Evolutionary conservation across 2,329 filamentous ascomycete species (phyloP).

Genomic region (Pseudopithomyces maydicus): DNA sequence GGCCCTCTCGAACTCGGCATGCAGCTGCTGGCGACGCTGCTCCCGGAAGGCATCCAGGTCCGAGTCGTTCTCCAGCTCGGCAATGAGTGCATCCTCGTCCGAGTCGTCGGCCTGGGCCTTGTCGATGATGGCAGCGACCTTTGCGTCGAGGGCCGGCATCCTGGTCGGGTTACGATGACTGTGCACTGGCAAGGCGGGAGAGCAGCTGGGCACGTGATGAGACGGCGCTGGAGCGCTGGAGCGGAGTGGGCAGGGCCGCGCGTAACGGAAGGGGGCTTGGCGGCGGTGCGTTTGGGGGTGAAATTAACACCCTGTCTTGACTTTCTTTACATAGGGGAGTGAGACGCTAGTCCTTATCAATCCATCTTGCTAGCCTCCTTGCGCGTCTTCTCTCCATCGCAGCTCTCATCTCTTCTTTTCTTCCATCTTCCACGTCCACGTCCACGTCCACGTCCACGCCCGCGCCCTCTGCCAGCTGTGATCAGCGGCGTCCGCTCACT

Average conservation of each 20-base stretch:
- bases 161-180: slow-evolving; percentile 3
- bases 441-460: background rate
- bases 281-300: slow-evolving; percentile 15
- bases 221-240: background rate
- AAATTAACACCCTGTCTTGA: slow-evolving; percentile 29
- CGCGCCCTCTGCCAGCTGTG: slow-evolving; percentile 7
- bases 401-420: background rate
- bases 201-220: background rate
- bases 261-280: slow-evolving; percentile 26
- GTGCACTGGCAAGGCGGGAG: too few species aligned
- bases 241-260: slow-evolving; percentile 17
- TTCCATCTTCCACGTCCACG: background rate
- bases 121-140: slow-evolving; percentile 58
- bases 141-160: slow-evolving; percentile 56
- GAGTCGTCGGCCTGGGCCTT: slow-evolving; percentile 50
- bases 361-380: slow-evolving; percentile 14
- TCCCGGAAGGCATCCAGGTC: slow-evolving; percentile 61
- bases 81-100: slow-evolving; percentile 66
- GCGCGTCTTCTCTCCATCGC: background rate
- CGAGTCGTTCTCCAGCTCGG: slow-evolving; percentile 61
- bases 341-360: slow-evolving; percentile 21
- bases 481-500: slow-evolving; percentile 5
- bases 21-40: slow-evolving; percentile 62
- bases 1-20: slow-evolving; percentile 59
- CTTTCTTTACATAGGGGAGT: slow-evolving; percentile 36